Percentiles rank a stretch among this genome's conserved stretches.
phyloP scores from a whole-genome alignment of 768 basidiomycete species.

The Auricularia auricula-judae region DNA sequence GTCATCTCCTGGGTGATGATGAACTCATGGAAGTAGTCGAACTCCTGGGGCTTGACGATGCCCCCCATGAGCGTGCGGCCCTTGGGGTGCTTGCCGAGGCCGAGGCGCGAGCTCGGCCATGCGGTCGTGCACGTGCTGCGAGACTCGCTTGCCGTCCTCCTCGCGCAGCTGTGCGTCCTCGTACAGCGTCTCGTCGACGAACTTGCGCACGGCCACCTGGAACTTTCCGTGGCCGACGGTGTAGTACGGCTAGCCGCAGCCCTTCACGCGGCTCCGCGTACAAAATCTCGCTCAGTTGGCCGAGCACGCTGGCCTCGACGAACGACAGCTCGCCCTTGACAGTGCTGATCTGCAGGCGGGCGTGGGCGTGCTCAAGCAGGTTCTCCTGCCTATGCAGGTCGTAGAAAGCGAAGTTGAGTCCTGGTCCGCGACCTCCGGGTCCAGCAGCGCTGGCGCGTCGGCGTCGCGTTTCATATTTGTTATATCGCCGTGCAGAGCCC shows the following conservation, averaged over 20 bases:
- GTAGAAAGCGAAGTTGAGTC: conserved; percentile 87
- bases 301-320: conserved; percentile 38
- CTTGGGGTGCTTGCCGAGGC: conserved; percentile 79
- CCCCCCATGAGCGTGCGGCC: conserved; percentile 69
- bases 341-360: conserved; percentile 63
- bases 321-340: conserved; percentile 50
- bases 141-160: conserved; percentile 85
- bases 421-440: conserved; percentile 69
- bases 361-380: conserved; percentile 60
- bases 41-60: conserved; percentile 63
- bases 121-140: conserved; percentile 61
- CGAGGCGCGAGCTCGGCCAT: conserved; percentile 78
- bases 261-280: conserved; percentile 69
- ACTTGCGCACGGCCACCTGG: conserved; percentile 48
- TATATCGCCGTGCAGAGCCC: too few relatives aligned
- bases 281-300: conserved; percentile 62
- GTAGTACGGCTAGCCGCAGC: conserved; percentile 70
- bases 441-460: conserved; percentile 47
- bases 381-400: conserved; percentile 83
- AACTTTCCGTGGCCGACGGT: conserved; percentile 53
- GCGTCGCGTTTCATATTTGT: too few relatives aligned
- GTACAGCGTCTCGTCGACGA: conserved; percentile 58
- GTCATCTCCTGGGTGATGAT: conserved; percentile 71
- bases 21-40: conserved; percentile 85
- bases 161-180: conserved; percentile 47